Evolutionary conservation across 1,284 basidiomycete genomes (phyloP).

Genomic region (Ustilago trichophora): DNA sequence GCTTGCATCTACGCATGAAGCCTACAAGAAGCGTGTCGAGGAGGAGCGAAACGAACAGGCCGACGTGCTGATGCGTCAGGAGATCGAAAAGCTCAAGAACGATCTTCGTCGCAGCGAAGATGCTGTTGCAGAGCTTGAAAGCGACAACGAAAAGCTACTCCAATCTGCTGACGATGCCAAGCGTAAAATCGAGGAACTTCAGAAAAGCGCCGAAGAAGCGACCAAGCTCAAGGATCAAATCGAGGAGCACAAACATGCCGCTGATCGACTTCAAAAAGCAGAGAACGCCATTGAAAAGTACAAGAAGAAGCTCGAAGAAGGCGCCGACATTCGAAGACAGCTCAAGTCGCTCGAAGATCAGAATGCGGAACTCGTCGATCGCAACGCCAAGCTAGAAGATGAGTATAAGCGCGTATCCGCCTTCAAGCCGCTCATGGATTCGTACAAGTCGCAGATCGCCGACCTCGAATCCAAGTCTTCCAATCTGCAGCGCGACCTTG

Average conservation of each 20-base stretch:
- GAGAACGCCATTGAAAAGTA: slow-evolving; percentile 99
- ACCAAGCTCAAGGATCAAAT: slow-evolving; percentile 86
- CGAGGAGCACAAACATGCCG: slow-evolving; percentile 82
- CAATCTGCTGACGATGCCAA: slow-evolving; percentile 27
- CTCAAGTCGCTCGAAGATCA: slow-evolving; percentile 89
- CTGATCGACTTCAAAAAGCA: slow-evolving; percentile 87
- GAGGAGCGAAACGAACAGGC: slow-evolving; percentile 43
- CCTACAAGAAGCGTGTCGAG: slow-evolving; percentile 46
- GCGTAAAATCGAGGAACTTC: slow-evolving; percentile 77
- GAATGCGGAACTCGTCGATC: slow-evolving; percentile 88
- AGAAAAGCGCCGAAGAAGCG: slow-evolving; percentile 78
- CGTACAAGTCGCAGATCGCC: slow-evolving; percentile 86
- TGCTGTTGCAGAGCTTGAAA: slow-evolving; percentile 53
- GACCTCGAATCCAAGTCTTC: slow-evolving; percentile 80
- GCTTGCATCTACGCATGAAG: slow-evolving; percentile 27
- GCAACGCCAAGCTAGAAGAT: slow-evolving; percentile 87
- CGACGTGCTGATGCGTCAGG: slow-evolving; percentile 50
- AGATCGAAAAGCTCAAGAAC: slow-evolving; percentile 54
- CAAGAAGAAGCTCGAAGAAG: slow-evolving; percentile 96
- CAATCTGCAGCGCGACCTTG: slow-evolving; percentile 73
- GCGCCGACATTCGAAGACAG: slow-evolving; percentile 83
- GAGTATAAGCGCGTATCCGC: slow-evolving; percentile 85
- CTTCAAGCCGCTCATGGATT: slow-evolving; percentile 89
- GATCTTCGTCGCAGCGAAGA: slow-evolving; percentile 57
- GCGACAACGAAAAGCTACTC: slow-evolving; percentile 49